Base-by-base conservation (phyloP, 169 alveolate species). In the Prorocentrum cordatum region DNA sequence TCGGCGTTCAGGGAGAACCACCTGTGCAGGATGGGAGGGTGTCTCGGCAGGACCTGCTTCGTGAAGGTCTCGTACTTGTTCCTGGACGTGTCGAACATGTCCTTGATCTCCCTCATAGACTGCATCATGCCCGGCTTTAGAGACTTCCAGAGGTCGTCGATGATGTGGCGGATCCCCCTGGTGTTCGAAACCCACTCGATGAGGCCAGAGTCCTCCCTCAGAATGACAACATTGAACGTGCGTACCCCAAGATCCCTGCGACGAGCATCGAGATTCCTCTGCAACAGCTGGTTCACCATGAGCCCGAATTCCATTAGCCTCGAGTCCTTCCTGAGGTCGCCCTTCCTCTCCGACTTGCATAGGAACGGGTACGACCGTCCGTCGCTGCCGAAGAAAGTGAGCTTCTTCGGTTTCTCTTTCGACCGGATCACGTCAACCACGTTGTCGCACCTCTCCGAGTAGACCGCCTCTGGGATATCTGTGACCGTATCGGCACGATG, bases 171-270 rank as follows among this genome's bases (percentile, higher is more conserved):
- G 16, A 42, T 12, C n/a, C n/a, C 16, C 16, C 54, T 79, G 75
- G 89, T 79, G 89, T 61, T 61, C 3, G 73, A 77, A 2, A 79
- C 89, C 89, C 89, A 79, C 58, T 79, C 89, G 29, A 79, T 45
- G 20, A 79, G 61, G 33, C 77, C 89, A 27, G 77, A 59, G 58
- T 61, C 61, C 66, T 79, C 89, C 4, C 77, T 36, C 33, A 79
- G 36, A 29, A 61, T 35, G 20, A 79, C 77, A 22, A 79, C 89
- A 73, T 79, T 42, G 50, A 42, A 42, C 54, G 54, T 42, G n/a
- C 54, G 9, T 42, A 16, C 54, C 54, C 16, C 54, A 12, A 42
- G 16, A 42, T 16, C 54, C 9, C 54, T 12, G 29, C 26, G 77
- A n/a, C 39, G 29, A 59, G 89, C 35, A 3, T n/a, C 89, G 14